Evolutionary conservation across 2,329 filamentous ascomycete species (phyloP), one percentile per base, ranked within the genome.

Genomic region (Aspergillus nomiae): DNA sequence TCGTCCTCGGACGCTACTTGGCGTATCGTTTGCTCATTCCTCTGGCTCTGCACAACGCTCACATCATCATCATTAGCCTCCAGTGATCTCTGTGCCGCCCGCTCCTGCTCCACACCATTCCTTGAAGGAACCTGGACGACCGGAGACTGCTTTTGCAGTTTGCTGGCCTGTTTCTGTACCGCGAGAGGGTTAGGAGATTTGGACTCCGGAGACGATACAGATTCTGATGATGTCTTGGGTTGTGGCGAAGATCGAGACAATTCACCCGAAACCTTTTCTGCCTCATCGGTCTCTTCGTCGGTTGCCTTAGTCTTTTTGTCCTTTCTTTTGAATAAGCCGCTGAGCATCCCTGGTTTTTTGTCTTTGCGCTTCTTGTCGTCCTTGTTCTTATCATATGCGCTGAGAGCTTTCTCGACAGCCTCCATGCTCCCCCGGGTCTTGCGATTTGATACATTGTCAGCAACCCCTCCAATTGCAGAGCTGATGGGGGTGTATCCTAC

Each of bases 281-380:
- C 58, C n/a, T 79, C 77, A 43, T 86, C 84, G 43, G 73, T 65
- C 8, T 81, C 77, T 54, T 80, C 76, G 60, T 86, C 83, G 28
- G 70, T 68, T n/a, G 74, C 70, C 70, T 84, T 86, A 59, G 72
- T 72, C 69, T 86, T 87, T 77, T 87, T 88, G 63, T 89, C 87
- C 71, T 88, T 89, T 63, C 87, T 82, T 70, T 89, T 89, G 79
- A 89, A 89, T 8, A 89, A 78, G 6, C 89, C 89, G 71, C 89
- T 90, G 54, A 92, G 85, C 86, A 91, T 91, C 56, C 88, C 87
- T 6, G 86, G 82, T 74, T 92, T 90, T 80, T 90, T 90, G 64
- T 86, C 86, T 70, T 88, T 93, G 76, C 87, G 89, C 75, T 89
- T 92, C 78, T 90, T 91, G 68, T 92, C 90, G 56, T 94, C 90